A percentile compares a stretch with the other conserved stretches of the same genome.
Conservation (phyloP, 1,284 basidiomycete genomes). For the Neolentinus lepideus region DNA sequence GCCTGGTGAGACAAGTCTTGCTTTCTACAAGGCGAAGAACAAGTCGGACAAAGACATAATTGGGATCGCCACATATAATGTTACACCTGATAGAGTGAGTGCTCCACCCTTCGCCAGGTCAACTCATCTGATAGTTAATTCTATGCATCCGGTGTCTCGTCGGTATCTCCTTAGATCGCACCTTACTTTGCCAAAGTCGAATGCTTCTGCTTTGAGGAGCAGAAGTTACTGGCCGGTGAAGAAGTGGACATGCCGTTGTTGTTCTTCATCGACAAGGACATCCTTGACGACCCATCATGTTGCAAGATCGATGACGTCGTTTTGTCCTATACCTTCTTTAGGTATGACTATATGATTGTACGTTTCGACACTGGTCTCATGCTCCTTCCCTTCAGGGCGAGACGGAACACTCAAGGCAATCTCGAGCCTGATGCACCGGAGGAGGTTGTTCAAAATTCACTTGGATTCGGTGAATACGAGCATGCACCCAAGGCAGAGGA, state of each 20-base stretch:
- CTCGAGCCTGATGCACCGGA: conserved; percentile 82
- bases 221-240: conserved; percentile 90
- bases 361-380: conserved; percentile 5
- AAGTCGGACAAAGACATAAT: conserved; percentile 83
- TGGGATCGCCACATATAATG: conserved; percentile 98
- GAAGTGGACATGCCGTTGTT: conserved; percentile 98
- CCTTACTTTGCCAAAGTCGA: conserved; percentile 99
- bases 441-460: conserved; percentile 68
- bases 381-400: conserved; percentile 43
- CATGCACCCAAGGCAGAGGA: conserved; percentile 20
- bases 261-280: conserved; percentile 98
- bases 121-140: neutral
- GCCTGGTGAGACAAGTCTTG: conserved; percentile 93
- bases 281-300: conserved; percentile 87
- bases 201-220: conserved; percentile 99
- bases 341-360: conserved; percentile 35
- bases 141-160: neutral
- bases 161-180: conserved; percentile 64
- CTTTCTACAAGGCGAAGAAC: conserved; percentile 96
- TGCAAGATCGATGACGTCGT: conserved; percentile 88
- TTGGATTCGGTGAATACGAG: conserved; percentile 68
- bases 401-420: conserved; percentile 75
- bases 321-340: conserved; percentile 96
- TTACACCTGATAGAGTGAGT: conserved; percentile 80
- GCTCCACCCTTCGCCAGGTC: neutral